These are phyloP conservation scores for Aspergillus luchuensis DNA, from an alignment of 2,329 filamentous ascomycete genomes.

Conservation along the genomic window DNA sequence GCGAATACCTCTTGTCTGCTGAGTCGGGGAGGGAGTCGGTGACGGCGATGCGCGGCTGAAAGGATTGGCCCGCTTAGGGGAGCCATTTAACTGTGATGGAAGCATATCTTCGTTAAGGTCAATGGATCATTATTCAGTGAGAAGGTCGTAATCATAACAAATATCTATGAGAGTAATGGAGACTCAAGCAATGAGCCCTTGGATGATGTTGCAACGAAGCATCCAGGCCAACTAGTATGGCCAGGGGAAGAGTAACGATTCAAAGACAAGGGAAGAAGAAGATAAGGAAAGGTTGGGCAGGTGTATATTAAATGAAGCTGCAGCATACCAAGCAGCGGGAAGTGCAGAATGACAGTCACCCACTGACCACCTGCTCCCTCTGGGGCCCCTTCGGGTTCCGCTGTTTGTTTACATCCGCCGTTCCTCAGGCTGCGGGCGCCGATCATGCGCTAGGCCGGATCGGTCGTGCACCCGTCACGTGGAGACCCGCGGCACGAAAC, in stretches of 20 bases:
- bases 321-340: slow-evolving; percentile 9
- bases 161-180: slow-evolving; percentile 1
- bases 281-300: slow-evolving; percentile 15
- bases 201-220: slow-evolving; percentile 12
- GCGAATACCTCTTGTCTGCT: slow-evolving; percentile 48
- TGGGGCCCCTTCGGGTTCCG: not conserved
- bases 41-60: slow-evolving; percentile 65
- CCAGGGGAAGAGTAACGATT: not conserved
- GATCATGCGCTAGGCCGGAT: slow-evolving; percentile 32
- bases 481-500: slow-evolving; percentile 21
- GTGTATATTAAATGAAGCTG: slow-evolving; percentile 1
- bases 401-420: slow-evolving; percentile 45
- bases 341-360: slow-evolving; percentile 6
- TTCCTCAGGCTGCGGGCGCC: slow-evolving; percentile 34
- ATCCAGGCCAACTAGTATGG: slow-evolving; percentile 11
- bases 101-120: slow-evolving; percentile 47
- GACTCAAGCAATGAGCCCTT: slow-evolving; percentile 16
- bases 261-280: slow-evolving; percentile 3
- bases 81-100: slow-evolving; percentile 61
- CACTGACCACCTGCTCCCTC: slow-evolving; percentile 4
- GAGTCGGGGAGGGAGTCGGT: slow-evolving; percentile 65
- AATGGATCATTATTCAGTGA: slow-evolving; percentile 34
- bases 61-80: slow-evolving; percentile 76
- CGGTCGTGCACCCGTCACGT: slow-evolving; percentile 27
- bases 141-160: slow-evolving; percentile 21